Evolutionary conservation across 2,329 filamentous ascomycete species (phyloP), one percentile per base, ranked within the genome.

Genomic region (Hirsutella thompsonii): DNA sequence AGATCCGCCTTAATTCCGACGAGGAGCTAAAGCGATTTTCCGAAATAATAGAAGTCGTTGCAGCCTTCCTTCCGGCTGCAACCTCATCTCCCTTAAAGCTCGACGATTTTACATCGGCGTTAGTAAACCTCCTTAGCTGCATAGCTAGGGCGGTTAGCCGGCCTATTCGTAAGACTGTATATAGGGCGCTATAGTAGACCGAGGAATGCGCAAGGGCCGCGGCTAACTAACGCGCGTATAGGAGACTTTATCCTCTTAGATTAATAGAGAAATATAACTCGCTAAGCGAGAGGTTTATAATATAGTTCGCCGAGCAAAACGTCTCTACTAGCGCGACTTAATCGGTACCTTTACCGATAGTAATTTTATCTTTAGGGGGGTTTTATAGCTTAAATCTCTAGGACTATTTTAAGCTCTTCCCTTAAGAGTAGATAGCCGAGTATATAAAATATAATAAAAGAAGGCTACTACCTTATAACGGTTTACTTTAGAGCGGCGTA

Each of bases 361-460:
- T 16, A 41, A 18, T 11, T 42, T 36, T 18, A 21, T 37, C 3
- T 37, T 37, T 18, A 37, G 21, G 14, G 36, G 14, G 6, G 41
- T 47, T 9, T 37, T 39, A 2, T 47, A 36, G 42, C 35, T 47
- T 9, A 44, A 20, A 16, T 39, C 43, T 4, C 43, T 42, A 20
- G 42, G 46, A 19, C 39, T 44, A 28, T 46, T 48, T 28, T 38
- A 49, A 36, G 42, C 47, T 2, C 47, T 39, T 11, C 47, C 42
- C n/a, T 43, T 49, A 8, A 8, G 13, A 29, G 26, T 29, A 29
- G 26, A 29, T n/a, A n/a, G n/a, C n/a, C n/a, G n/a, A n/a, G n/a
- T n/a, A n/a, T n/a, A n/a, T n/a, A n/a, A n/a, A n/a, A n/a, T n/a
- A n/a, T n/a, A n/a, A n/a, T n/a, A n/a, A n/a, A n/a, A n/a, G n/a